phyloP scores from a whole-genome alignment of 345 rosid genomes.

The Hibiscus tridactylites region DNA sequence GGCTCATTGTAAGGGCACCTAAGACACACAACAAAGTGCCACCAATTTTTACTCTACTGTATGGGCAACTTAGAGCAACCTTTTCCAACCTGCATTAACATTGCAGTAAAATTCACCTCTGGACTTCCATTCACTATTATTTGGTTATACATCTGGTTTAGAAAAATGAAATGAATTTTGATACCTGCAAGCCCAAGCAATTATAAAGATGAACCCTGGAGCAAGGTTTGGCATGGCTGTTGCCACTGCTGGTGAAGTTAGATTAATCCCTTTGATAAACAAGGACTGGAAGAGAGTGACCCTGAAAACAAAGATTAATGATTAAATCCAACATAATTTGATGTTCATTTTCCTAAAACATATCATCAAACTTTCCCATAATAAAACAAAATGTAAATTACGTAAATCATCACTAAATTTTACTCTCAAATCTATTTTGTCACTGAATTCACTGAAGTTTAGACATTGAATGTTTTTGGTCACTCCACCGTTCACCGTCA shows the following conservation, averaged over 20 bases:
- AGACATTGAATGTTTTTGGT: too few relatives aligned
- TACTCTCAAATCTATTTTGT: too few relatives aligned
- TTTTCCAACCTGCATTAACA: slow-evolving; percentile 60
- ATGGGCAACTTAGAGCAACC: slow-evolving; percentile 51
- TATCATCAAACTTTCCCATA: not conserved
- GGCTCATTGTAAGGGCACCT: slow-evolving; percentile 74
- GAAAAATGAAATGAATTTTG: not conserved
- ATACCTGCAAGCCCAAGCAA: slow-evolving; percentile 79
- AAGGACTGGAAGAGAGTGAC: slow-evolving; percentile 69
- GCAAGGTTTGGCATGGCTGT: slow-evolving; percentile 97
- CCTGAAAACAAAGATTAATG: slow-evolving; percentile 28
- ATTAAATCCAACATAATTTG: not conserved
- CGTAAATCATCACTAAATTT: too few relatives aligned
- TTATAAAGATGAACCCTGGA: slow-evolving; percentile 78
- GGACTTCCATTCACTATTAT: not conserved
- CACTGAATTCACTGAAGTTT: too few relatives aligned
- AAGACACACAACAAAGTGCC: slow-evolving; percentile 72
- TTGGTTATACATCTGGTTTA: not conserved
- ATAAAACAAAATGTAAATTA: too few relatives aligned
- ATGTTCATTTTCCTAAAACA: not conserved
- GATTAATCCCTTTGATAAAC: slow-evolving; percentile 65
- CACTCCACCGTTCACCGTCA: too few relatives aligned
- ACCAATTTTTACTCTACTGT: slow-evolving; percentile 70
- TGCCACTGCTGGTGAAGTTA: slow-evolving; percentile 87
- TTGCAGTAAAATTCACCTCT: not conserved